Conservation (phyloP, 1,284 basidiomycete genomes). For the Anthracocystis walkeri region DNA sequence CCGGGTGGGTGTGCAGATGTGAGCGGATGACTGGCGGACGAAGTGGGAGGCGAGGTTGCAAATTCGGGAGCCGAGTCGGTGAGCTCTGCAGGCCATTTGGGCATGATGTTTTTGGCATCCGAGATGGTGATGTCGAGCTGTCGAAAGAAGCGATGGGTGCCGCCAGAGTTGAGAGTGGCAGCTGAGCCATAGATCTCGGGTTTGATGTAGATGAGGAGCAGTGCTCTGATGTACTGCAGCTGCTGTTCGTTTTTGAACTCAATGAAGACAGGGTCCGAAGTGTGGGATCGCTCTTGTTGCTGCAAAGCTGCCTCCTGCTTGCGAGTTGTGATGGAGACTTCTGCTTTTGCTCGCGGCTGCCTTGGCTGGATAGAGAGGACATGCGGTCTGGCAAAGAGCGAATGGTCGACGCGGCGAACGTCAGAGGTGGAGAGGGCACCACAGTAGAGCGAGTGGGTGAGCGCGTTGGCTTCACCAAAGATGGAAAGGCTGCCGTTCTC, state of each 20-base stretch:
- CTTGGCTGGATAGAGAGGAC: slow-evolving; percentile 56
- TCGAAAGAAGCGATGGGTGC: slow-evolving; percentile 55
- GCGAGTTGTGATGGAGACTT: slow-evolving; percentile 31
- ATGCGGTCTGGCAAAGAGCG: slow-evolving; percentile 48
- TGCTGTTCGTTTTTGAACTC: slow-evolving; percentile 43
- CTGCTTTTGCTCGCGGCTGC: slow-evolving; percentile 9
- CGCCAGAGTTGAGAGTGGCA: slow-evolving; percentile 24
- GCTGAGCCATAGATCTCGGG: slow-evolving; percentile 57
- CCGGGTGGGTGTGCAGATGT: slow-evolving; percentile 6
- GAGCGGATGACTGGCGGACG: neutral
- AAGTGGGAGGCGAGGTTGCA: slow-evolving; percentile 5
- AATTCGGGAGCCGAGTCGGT: slow-evolving; percentile 14
- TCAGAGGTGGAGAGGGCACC: slow-evolving; percentile 44
- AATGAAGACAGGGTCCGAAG: slow-evolving; percentile 56
- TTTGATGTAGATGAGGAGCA: slow-evolving; percentile 46
- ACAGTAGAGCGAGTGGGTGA: slow-evolving; percentile 53
- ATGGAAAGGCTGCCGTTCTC: slow-evolving; percentile 55
- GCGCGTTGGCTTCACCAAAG: slow-evolving; percentile 51
- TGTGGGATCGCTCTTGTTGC: slow-evolving; percentile 14
- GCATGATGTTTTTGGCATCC: slow-evolving; percentile 54
- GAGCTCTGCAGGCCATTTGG: slow-evolving; percentile 35
- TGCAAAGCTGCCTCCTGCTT: slow-evolving; percentile 22
- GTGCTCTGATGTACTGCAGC: slow-evolving; percentile 37
- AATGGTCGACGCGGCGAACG: slow-evolving; percentile 55
- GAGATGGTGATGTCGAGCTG: slow-evolving; percentile 59